Evolutionary conservation across 1,139 yeast genomes (phyloP).

Genomic region (Yamadazyma friedrichii): DNA sequence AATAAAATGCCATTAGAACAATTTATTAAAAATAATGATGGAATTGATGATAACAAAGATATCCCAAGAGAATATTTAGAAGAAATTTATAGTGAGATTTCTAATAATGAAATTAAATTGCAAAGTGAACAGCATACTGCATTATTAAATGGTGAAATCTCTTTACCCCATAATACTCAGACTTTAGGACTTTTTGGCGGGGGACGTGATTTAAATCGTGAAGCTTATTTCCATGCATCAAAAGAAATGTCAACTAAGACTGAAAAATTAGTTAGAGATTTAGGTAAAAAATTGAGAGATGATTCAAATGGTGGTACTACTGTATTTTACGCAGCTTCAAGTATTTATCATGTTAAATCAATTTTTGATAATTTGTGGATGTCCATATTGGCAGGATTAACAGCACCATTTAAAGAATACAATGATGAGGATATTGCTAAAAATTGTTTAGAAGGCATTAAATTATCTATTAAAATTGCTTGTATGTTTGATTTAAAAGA

Average conservation of each 20-base stretch:
- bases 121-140: conserved; percentile 96
- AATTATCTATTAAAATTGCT: conserved; percentile 77
- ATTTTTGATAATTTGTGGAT: conserved; percentile 96
- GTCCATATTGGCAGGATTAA: conserved; percentile 91
- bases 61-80: conserved; percentile 72
- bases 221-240: conserved; percentile 90
- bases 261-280: conserved; percentile 73
- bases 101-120: conserved; percentile 78
- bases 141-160: conserved; percentile 61
- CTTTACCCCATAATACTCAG: conserved; percentile 32
- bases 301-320: conserved; percentile 27
- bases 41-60: conserved; percentile 91
- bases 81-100: conserved; percentile 74
- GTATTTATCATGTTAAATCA: conserved; percentile 86
- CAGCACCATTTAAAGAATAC: conserved; percentile 88
- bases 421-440: conserved; percentile 76
- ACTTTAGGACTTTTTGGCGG: conserved; percentile 64
- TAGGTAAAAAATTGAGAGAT: conserved; percentile 49
- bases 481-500: conserved; percentile 81
- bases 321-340: conserved; percentile 57
- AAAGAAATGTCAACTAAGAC: conserved; percentile 89
- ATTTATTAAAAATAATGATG: conserved; percentile 80
- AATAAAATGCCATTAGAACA: conserved; percentile 86
- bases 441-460: conserved; percentile 80
- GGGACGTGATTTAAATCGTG: conserved; percentile 72